Percentiles rank a stretch among this genome's conserved stretches.
Evolutionary conservation across 2,329 filamentous ascomycete genomes (phyloP).

Genomic region (Metarhizium rileyi): DNA sequence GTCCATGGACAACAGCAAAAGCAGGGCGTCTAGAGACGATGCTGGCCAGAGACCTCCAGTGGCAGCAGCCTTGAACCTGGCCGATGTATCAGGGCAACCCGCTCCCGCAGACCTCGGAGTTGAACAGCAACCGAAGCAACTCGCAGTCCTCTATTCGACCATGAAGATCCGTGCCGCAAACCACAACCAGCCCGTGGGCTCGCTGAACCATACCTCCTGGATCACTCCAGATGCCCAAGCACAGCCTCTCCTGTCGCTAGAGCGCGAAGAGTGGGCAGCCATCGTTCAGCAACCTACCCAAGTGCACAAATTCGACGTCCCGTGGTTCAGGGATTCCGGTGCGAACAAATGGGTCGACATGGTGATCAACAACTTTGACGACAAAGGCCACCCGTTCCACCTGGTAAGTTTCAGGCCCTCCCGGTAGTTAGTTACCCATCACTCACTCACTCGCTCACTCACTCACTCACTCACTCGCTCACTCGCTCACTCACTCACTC

Average conservation of each 20-base stretch:
- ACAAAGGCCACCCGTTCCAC: conserved; percentile 39
- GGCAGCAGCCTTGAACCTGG: conserved; percentile 2
- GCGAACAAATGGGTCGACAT: conserved; percentile 33
- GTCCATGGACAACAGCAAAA: background rate
- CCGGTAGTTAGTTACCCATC: too few species aligned
- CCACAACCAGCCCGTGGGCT: conserved; percentile 13
- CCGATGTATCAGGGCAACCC: background rate
- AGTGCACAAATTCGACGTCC: conserved; percentile 9
- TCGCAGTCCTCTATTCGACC: conserved; percentile 12
- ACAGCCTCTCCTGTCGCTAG: conserved; percentile 10
- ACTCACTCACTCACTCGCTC: too few species aligned
- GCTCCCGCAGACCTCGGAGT: background rate
- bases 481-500: background rate
- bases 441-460: background rate
- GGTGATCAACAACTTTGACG: conserved; percentile 40
- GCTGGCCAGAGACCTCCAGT: background rate
- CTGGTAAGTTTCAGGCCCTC: conserved; percentile 29
- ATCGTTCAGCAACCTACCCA: conserved; percentile 9
- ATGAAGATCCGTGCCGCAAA: conserved; percentile 11
- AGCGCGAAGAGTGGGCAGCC: conserved; percentile 8
- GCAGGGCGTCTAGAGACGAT: background rate
- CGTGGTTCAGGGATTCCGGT: conserved; percentile 9
- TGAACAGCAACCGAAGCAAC: conserved; percentile 5
- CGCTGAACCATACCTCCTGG: conserved; percentile 15
- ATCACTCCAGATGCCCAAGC: conserved; percentile 4